Base-by-base conservation (phyloP, 495 filamentous ascomycete genomes). In the Penicillium chermesinum region DNA sequence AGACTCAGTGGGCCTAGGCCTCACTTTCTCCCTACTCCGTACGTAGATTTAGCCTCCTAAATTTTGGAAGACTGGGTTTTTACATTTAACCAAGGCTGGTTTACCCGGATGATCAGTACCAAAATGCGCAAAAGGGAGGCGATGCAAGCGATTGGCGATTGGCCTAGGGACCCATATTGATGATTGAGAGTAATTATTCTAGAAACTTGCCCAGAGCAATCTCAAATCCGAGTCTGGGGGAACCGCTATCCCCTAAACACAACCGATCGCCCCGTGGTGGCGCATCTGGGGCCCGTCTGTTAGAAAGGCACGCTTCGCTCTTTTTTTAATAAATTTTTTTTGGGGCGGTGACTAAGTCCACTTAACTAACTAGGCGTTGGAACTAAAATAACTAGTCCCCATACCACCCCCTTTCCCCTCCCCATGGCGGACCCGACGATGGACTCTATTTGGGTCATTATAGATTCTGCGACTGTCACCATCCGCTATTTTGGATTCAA, bases 131-230 rank as follows among this genome's bases (percentile, higher is more conserved):
- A 25, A 25, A 10, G 27, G 16, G 37, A 25, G 40, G 40, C 44
- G 39, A 25, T 42, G 33, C 17, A 21, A 42, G 41, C 33, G 41
- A 44, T 43, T 47, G 43, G 49, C 9, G 22, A 30, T 45, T 21
- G 13, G 48, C 52, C 44, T 56, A 56, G 53, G 42, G 49, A 25
- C 14, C 39, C 7, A 18, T 8, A 19, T 5, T 10, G 16, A 27
- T 15, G 30, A 14, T 7, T 38, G 15, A n/a, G 13, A 17, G 35
- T 6, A 17, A 13, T 37, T 14, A 17, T 30, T 30, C 25, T 30
- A 30, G 25, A 30, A 30, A 30, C 10, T 30, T 10, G 10, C 25
- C 25, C 25, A 10, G 5, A 4, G 4, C 25, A 30, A 13, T 7
- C 13, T 13, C 7, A 33, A 7, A 7, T 33, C 13, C 30, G 13